A percentile compares a stretch with the other conserved stretches of the same genome.
Conservation (phyloP, 2,329 filamentous ascomycete genomes). For the Calonectria honghensis region DNA sequence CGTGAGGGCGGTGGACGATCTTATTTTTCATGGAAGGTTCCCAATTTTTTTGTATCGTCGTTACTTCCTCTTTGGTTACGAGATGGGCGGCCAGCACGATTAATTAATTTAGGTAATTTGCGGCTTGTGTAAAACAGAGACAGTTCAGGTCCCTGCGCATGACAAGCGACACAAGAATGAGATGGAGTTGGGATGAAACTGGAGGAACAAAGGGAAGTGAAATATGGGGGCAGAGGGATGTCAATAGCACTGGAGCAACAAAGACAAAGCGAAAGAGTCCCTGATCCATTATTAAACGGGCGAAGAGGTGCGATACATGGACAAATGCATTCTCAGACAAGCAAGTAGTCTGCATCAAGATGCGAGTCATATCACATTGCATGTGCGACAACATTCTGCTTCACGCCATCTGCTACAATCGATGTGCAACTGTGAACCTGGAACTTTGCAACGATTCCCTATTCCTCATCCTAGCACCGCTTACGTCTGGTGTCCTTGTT, state of each 20-base stretch:
- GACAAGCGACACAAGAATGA: conserved; percentile 13
- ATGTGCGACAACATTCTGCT: neutral
- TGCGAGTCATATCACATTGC: conserved; percentile 22
- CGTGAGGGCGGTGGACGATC: conserved; percentile 7
- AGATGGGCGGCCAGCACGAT: neutral
- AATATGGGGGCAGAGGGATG: neutral
- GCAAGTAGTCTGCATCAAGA: neutral
- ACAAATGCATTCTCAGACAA: neutral
- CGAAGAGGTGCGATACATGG: conserved; percentile 1
- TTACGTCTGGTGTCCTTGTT: conserved; percentile 9
- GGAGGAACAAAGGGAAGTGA: conserved; percentile 19
- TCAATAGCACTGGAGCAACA: conserved; percentile 13
- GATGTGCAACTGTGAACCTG: conserved; percentile 1
- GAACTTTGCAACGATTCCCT: neutral
- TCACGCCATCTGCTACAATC: conserved; percentile 8
- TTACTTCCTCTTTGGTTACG: neutral
- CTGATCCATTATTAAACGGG: neutral
- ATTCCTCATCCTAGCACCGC: neutral
- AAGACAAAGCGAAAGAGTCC: neutral
- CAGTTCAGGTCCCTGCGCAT: conserved; percentile 8
- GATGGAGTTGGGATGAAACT: conserved; percentile 12
- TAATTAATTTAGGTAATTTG: conserved; percentile 12
- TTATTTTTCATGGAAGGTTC: conserved; percentile 10
- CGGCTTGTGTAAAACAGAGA: conserved; percentile 17
- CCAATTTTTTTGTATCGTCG: neutral